Percentiles rank a stretch among this genome's conserved stretches.
phyloP scores from a whole-genome alignment of 805 yeast species.

The Metschnikowia gelsemii region DNA sequence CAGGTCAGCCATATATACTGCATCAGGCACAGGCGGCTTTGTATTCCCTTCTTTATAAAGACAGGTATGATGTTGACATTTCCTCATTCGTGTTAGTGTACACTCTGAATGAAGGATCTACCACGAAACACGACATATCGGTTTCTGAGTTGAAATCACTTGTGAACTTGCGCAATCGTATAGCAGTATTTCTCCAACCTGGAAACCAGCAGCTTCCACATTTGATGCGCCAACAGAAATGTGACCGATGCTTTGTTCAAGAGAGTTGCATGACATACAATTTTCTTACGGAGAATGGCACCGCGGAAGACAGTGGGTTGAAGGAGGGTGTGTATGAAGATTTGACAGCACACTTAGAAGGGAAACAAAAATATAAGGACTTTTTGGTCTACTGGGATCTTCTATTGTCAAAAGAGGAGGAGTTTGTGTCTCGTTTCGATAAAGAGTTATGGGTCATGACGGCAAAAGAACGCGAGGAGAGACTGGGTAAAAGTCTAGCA shows the following conservation, averaged over 20 bases:
- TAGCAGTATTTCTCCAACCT: conserved; percentile 59
- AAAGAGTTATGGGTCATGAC: conserved; percentile 70
- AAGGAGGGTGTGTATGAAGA: conserved; percentile 45
- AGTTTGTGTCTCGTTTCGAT: conserved; percentile 48
- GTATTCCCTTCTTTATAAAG: conserved; percentile 75
- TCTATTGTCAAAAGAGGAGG: conserved; percentile 72
- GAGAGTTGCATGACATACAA: conserved; percentile 65
- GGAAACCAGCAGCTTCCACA: conserved; percentile 54
- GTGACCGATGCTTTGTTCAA: conserved; percentile 61
- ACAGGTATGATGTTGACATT: conserved; percentile 71
- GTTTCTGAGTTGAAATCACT: conserved; percentile 62
- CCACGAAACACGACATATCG: conserved; percentile 53
- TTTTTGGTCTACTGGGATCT: conserved; percentile 76
- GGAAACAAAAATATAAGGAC: conserved; percentile 38
- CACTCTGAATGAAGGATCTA: conserved; percentile 54
- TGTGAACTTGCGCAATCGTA: conserved; percentile 66
- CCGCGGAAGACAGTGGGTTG: conserved; percentile 53
- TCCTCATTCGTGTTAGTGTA: conserved; percentile 69
- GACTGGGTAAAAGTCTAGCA: conserved; percentile 59
- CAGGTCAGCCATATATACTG: conserved; percentile 65
- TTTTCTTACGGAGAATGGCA: conserved; percentile 59
- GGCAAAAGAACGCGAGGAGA: conserved; percentile 56
- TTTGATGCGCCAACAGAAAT: conserved; percentile 48
- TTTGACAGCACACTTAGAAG: conserved; percentile 50
- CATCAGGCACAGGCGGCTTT: conserved; percentile 87